Base-by-base conservation (phyloP, 345 rosid species). In the Hibiscus tridactylites region DNA sequence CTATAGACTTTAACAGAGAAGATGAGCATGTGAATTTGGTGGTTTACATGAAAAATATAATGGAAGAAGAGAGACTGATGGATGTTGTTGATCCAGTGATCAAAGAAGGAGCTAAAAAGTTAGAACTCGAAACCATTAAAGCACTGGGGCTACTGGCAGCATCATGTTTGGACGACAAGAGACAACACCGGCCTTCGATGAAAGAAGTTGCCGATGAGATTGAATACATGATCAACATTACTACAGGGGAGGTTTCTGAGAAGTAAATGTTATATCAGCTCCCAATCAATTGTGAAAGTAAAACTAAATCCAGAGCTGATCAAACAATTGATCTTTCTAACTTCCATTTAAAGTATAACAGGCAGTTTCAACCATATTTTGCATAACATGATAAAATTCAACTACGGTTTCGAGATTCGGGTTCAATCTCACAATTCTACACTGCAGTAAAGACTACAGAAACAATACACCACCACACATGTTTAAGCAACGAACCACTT, bases 1-100 rank as follows among this genome's bases (percentile, higher is more conserved):
- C 88, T 1, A 83, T 86, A 15, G 88, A 86, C 68, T 86, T 88
- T 46, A 83, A 77, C 33, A 75, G 88, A 24, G 86, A 85, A 5
- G 84, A 83, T 4, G 88, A 85, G 11, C 77, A 86, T 6, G 88
- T 83, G 74, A 53, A 19, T 53, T 53, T 53, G 58, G 58, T 53
- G 26, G 11, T 17, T 53, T 53, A 53, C 58, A 53, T 53, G 58
- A 17, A 53, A 17, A 53, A n/a, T 17, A 17, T 53, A 17, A 53
- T 56, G 60, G 11, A 56, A 17, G 60, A 56, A 56, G 60, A 56
- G 26, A 56, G 26, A 56, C 12, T 19, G 60, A 56, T 56, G 60
- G 12, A 56, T 56, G 60, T 9, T 56, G 60, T 56, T 17, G 60
- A 56, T 19, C 60, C 60, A 56, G 26, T 19, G 29, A 56, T 19